Base-by-base conservation (phyloP, 768 basidiomycete genomes). In the Trametes elegans region DNA sequence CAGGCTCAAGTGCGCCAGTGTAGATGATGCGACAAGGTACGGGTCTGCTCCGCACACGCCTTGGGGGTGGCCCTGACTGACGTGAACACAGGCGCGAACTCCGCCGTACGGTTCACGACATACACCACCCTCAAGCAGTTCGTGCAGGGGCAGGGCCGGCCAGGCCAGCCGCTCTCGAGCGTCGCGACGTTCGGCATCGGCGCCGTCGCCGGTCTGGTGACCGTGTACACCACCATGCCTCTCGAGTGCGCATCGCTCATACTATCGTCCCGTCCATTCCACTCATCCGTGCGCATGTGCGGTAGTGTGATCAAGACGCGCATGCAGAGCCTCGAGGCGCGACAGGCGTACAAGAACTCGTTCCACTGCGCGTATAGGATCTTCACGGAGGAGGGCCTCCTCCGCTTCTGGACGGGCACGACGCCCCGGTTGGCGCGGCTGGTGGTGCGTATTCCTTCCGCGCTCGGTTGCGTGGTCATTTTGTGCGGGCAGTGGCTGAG, bases 311-410 rank as follows among this genome's bases (percentile, higher is more conserved):
- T 98, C 72, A 99, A 98, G 74, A 98, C 97, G 10, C 84, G 96
- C 23, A 99, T 98, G 97, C 97, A 99, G 71, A 87, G 92, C 5
- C 78, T 99, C 9, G 80, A 82, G 52, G 97, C 96, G 0, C 77
- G 82, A 9, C 72, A 77, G 21, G 87, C 93, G 56, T 99, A 98
- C 68, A 83, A 86, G 32, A 98, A 99, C 66, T 87, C 94, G 3
- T 90, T 98, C 74, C 94, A 98, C 64, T 98, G 96, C 63, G 95
- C 86, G 5, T 96, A 97, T 66, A 81, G 95, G 41, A 94, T 98
- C 66, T 85, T 93, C 60, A 93, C 87, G 0, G 96, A 98, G 70
- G 94, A 98, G 65, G 97, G 97, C 2, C 61, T 97, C 7, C 63
- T 83, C n/a, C 80, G 88, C 44, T 97, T 99, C 71, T 99, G 97